Percentiles rank a stretch among this genome's conserved stretches.
Evolutionary conservation across 2,329 filamentous ascomycete species (phyloP).

Genomic region (Xylaria sp.): DNA sequence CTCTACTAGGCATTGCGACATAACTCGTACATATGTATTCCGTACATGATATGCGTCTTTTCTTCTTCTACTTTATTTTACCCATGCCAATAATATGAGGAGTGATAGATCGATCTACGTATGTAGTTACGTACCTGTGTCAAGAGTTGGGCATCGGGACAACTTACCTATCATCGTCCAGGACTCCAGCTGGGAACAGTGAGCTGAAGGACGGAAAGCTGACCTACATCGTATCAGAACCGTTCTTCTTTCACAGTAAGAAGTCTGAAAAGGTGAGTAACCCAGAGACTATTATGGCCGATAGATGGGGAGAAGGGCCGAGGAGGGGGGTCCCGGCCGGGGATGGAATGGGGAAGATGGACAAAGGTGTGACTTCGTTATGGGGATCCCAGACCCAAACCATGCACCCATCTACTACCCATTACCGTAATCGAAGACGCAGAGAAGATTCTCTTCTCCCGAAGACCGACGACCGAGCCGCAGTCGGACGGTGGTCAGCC

Average conservation of each 20-base stretch:
- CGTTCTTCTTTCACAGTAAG: constrained; percentile 11
- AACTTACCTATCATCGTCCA: no score
- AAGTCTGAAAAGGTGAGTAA: constrained; percentile 1
- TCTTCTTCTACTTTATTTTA: background rate
- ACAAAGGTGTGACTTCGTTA: background rate
- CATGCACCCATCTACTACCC: background rate
- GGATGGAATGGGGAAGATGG: background rate
- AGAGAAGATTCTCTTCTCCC: constrained; percentile 11
- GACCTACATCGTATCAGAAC: background rate
- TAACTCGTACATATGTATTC: background rate
- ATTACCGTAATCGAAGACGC: background rate
- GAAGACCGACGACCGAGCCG: background rate
- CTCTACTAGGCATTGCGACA: background rate
- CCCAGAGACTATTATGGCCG: background rate
- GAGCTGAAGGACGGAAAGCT: constrained; percentile 8
- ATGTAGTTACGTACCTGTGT: background rate
- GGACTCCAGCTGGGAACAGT: background rate
- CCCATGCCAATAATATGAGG: background rate
- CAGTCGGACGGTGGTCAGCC: background rate
- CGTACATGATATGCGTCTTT: background rate
- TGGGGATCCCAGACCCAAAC: no score
- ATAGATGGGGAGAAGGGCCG: background rate
- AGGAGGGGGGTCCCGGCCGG: background rate
- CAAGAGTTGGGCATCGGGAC: no score
- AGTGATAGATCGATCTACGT: constrained; percentile 1